phyloP scores from a whole-genome alignment of 2,329 filamentous ascomycete species.

The Ascochyta fabae region DNA sequence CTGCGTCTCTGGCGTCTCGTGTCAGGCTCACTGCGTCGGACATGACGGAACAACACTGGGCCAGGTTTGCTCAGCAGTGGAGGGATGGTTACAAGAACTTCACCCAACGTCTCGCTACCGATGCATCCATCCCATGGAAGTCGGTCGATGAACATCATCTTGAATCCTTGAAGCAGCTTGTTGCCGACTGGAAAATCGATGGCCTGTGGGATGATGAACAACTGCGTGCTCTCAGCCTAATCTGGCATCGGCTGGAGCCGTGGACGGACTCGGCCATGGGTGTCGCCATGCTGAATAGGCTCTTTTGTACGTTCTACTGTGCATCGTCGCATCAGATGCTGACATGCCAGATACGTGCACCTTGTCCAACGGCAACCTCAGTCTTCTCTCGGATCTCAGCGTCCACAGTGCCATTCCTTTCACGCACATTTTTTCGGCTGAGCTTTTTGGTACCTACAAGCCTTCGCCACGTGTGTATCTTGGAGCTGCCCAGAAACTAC shows the following conservation, averaged over 20 bases:
- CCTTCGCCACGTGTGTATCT: constrained; percentile 71
- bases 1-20: constrained; percentile 53
- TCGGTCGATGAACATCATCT: constrained; percentile 76
- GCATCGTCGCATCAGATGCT: neutral
- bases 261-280: constrained; percentile 71
- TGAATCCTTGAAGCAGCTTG: constrained; percentile 65
- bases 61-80: constrained; percentile 73
- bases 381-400: constrained; percentile 70
- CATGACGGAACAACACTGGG: constrained; percentile 67
- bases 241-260: constrained; percentile 75
- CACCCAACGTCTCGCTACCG: constrained; percentile 60
- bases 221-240: constrained; percentile 56
- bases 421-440: constrained; percentile 67
- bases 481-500: constrained; percentile 68
- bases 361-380: constrained; percentile 75
- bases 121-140: constrained; percentile 60
- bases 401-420: constrained; percentile 67
- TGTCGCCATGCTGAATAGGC: constrained; percentile 59
- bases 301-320: constrained; percentile 49
- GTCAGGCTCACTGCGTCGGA: constrained; percentile 57
- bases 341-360: constrained; percentile 60
- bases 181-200: constrained; percentile 62
- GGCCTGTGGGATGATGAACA: constrained; percentile 62
- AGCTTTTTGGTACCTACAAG: constrained; percentile 78
- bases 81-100: constrained; percentile 68